Base-by-base conservation (phyloP, 208 protist species). In the Tritrichomonas musculus region DNA sequence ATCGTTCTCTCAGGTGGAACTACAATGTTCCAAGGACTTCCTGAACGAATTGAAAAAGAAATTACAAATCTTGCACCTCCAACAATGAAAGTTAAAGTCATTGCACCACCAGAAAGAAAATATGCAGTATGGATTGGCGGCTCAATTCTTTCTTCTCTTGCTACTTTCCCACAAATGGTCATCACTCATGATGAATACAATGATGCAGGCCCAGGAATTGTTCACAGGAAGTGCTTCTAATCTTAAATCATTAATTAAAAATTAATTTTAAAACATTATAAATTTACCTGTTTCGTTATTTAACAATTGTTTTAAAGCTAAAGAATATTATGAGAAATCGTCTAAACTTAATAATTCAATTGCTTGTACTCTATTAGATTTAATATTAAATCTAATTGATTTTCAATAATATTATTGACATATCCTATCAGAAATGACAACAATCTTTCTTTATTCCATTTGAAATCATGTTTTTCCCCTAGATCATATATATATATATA, bases 21-120 rank as follows among this genome's bases (percentile, higher is more conserved):
- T 25, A 95, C 95, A 50, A 95, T 96, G 95, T 95, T 95, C 82
- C 95, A 96, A 64, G 98, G 98, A 92, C 96, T 99, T 93, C 97
- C 97, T 33, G 98, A 99, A 93, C 97, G 98, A 94, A 96, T 99
- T 92, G 94, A 97, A 65, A 99, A 98, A 95, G 93, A 94, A 95
- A 95, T 93, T 95, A 49, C 64, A 93, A 41, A 50, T 92, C 25
- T 96, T 96, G 92, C 94, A 93, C n/a, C n/a, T n/a, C n/a, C n/a
- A n/a, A n/a, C n/a, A n/a, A n/a, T n/a, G n/a, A n/a, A n/a, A n/a
- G n/a, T 96, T 44, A 96, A 96, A 92, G 94, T 96, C 69, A 72
- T 95, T 55, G 57, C 84, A 22, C 94, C 95, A 33, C 49, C 73
- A 41, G 98, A 99, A 95, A 94, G 98, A 22, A 97, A 96, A 64